phyloP scores from a whole-genome alignment of 2,329 filamentous ascomycete genomes.

The Penicillium rolfsii region DNA sequence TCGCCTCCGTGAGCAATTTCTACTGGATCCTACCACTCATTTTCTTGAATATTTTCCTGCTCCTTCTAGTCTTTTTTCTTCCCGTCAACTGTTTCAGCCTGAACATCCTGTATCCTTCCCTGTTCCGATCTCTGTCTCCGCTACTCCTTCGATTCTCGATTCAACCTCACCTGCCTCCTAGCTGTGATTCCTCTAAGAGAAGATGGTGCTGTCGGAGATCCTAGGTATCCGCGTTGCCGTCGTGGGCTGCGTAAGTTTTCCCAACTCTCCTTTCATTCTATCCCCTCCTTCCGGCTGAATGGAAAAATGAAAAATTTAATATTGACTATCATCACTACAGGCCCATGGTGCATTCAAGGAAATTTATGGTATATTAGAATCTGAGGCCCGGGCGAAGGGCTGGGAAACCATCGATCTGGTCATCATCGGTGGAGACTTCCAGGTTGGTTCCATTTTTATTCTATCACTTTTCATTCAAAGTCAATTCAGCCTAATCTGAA shows the following conservation, averaged over 20 bases:
- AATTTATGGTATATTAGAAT: slow-evolving; percentile 79
- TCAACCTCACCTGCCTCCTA: background rate
- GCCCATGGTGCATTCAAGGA: slow-evolving; percentile 90
- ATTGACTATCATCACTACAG: slow-evolving; percentile 49
- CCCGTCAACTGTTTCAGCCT: background rate
- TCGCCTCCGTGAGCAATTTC: background rate
- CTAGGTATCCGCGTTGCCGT: slow-evolving; percentile 70
- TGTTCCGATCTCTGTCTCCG: background rate
- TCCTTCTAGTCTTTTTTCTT: background rate
- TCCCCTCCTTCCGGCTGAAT: background rate
- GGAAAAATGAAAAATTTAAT: background rate
- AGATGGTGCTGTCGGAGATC: slow-evolving; percentile 7
- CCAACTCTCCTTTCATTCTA: background rate
- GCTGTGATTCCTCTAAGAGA: slow-evolving; percentile 15
- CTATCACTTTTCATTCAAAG: background rate
- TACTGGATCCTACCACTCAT: background rate
- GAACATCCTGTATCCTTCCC: background rate
- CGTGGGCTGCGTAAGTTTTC: slow-evolving; percentile 75
- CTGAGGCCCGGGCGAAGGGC: slow-evolving; percentile 68
- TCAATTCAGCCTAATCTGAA: background rate
- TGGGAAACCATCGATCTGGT: slow-evolving; percentile 86
- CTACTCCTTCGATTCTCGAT: background rate
- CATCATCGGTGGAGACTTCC: slow-evolving; percentile 96
- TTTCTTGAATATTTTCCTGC: background rate
- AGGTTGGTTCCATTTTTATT: slow-evolving; percentile 56